Conservation (phyloP, 768 basidiomycete genomes). For the Suillus plorans region DNA sequence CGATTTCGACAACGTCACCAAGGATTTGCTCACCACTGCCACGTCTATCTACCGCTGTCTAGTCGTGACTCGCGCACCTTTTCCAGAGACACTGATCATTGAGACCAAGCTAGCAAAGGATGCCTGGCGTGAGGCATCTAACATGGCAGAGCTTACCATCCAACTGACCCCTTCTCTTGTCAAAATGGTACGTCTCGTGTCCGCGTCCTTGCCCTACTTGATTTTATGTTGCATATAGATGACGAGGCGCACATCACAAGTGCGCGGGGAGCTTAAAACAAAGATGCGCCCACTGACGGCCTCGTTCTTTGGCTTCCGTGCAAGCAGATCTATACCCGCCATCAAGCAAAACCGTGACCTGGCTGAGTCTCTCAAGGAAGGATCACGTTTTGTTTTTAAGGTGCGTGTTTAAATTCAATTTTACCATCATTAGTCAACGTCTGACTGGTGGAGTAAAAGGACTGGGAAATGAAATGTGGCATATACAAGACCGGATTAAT, state of each 20-base stretch:
- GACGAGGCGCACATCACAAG: neutral
- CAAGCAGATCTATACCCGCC: neutral
- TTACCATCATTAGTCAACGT: neutral
- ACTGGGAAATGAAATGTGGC: conserved; percentile 13
- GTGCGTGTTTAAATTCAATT: conserved; percentile 4
- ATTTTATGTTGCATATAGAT: neutral
- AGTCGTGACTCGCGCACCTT: neutral
- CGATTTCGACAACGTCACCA: neutral
- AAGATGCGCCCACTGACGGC: neutral
- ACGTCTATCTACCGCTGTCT: neutral
- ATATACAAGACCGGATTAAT: conserved; percentile 26
- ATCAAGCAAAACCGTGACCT: neutral
- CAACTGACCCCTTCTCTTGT: neutral
- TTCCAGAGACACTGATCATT: neutral
- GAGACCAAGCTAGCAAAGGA: neutral
- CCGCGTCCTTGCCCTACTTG: neutral
- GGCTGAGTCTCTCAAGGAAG: conserved; percentile 9
- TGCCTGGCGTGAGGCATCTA: neutral
- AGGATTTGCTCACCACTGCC: too few relatives aligned
- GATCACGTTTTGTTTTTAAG: conserved; percentile 5
- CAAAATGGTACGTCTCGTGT: neutral
- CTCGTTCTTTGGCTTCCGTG: neutral
- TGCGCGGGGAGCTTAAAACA: neutral
- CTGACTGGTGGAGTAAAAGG: neutral
- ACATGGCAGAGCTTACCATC: neutral